A percentile compares a stretch with the other conserved stretches of the same genome.
Conservation (phyloP, 176 grass and related monocot genomes). For the Paspalum notatum region DNA sequence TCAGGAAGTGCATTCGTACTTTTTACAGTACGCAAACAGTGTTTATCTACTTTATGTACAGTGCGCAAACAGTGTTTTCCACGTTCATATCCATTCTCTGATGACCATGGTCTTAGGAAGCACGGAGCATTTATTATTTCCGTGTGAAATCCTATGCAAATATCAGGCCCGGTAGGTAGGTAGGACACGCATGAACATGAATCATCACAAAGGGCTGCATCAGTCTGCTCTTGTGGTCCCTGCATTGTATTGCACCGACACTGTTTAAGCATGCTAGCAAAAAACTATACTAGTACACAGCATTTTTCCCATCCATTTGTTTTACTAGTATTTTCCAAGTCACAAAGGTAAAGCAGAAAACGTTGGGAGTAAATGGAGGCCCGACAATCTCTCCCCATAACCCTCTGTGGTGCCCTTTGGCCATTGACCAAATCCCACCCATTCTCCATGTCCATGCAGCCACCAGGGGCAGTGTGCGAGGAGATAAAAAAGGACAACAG, state of each 20-base stretch:
- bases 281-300: neutral
- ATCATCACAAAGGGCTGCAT: neutral
- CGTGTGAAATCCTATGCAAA: neutral
- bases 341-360: constrained; percentile 27
- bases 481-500: constrained; percentile 37
- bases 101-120: neutral
- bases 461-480: neutral
- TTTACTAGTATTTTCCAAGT: constrained; percentile 5
- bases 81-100: too few species aligned
- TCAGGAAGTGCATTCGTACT: too few species aligned
- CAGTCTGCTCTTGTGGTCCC: constrained; percentile 16
- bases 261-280: neutral
- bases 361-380: constrained; percentile 45
- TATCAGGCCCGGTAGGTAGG: constrained; percentile 19
- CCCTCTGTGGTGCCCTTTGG: constrained; percentile 10
- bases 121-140: neutral
- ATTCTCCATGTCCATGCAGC: constrained; percentile 43
- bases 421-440: constrained; percentile 48
- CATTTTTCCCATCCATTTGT: neutral
- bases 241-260: constrained; percentile 49
- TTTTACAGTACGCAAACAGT: too few species aligned
- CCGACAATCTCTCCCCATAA: constrained; percentile 35
- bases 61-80: too few species aligned
- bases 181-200: neutral
- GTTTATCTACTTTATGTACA: too few species aligned